Conservation (phyloP, 176 grass and related monocot genomes). For the Phyllostachys edulis region DNA sequence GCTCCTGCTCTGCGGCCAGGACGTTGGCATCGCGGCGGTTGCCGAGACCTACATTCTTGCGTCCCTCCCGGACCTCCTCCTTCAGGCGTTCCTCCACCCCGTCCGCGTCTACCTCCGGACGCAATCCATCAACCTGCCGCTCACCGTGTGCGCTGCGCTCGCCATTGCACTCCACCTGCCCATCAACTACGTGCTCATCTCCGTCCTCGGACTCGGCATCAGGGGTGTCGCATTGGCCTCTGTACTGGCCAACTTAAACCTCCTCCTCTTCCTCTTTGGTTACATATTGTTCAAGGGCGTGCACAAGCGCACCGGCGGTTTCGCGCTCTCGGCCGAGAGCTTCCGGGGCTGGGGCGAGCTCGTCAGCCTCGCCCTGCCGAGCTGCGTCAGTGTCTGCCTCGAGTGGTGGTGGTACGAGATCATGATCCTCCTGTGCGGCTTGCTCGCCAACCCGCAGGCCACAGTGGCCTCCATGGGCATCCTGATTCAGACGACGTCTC, state of each 20-base stretch:
- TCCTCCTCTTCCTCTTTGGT: constrained; percentile 62
- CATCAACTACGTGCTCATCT: constrained; percentile 75
- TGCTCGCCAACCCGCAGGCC: constrained; percentile 72
- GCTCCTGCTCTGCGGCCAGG: constrained; percentile 79
- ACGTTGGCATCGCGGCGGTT: constrained; percentile 53
- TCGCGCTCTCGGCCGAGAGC: constrained; percentile 55
- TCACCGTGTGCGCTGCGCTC: constrained; percentile 65
- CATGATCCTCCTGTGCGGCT: constrained; percentile 90
- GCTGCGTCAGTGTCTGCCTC: constrained; percentile 86
- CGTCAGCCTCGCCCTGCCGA: constrained; percentile 62
- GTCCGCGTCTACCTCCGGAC: constrained; percentile 75
- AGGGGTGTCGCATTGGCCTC: constrained; percentile 68
- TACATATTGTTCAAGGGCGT: constrained; percentile 56
- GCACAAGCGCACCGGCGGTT: constrained; percentile 54
- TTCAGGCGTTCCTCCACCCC: constrained; percentile 73
- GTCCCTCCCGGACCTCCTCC: constrained; percentile 72
- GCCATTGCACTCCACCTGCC: constrained; percentile 76
- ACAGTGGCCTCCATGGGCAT: constrained; percentile 92
- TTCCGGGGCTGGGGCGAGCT: constrained; percentile 72
- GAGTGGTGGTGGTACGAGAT: constrained; percentile 99
- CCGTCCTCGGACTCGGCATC: constrained; percentile 62
- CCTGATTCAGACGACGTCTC: constrained; percentile 88
- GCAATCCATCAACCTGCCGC: constrained; percentile 76
- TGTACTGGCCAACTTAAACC: constrained; percentile 64
- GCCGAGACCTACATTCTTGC: constrained; percentile 81